Percentiles rank a stretch among this genome's conserved stretches.
These are phyloP conservation scores for Rutstroemia sp. DNA, from an alignment of 2,329 filamentous ascomycete genomes.

Conservation along the genomic window DNA sequence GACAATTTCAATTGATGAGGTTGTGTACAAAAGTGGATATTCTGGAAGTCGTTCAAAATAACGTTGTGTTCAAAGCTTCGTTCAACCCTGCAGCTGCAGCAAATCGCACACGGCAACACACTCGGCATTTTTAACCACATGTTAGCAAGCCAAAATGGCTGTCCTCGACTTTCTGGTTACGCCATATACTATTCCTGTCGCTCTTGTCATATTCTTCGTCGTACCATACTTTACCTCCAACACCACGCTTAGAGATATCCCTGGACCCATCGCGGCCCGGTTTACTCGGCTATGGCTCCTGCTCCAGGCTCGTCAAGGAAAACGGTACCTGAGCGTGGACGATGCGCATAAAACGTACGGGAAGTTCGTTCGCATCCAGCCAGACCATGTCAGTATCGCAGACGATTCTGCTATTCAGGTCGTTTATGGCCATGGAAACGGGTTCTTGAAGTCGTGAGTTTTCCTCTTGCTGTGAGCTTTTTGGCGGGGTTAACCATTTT, in stretches of 20 bases:
- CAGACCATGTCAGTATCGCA: constrained; percentile 75
- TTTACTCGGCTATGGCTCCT: constrained; percentile 81
- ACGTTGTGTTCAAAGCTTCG: neutral
- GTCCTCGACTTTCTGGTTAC: constrained; percentile 35
- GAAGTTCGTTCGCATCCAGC: constrained; percentile 74
- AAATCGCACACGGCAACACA: neutral
- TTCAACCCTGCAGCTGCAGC: neutral
- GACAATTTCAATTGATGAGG: neutral
- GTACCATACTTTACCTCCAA: constrained; percentile 29
- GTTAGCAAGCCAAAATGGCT: constrained; percentile 21
- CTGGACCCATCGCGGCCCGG: constrained; percentile 45
- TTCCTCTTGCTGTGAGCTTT: neutral
- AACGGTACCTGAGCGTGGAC: constrained; percentile 59
- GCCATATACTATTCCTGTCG: constrained; percentile 39
- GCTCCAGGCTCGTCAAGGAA: constrained; percentile 54
- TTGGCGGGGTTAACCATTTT: neutral
- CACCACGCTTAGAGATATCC: constrained; percentile 33
- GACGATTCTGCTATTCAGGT: constrained; percentile 69
- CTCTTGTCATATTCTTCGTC: constrained; percentile 35
- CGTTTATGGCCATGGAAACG: constrained; percentile 76
- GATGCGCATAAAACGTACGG: constrained; percentile 64
- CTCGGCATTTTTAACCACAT: neutral
- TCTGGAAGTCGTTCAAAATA: neutral
- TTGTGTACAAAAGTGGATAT: neutral
- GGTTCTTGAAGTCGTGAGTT: constrained; percentile 59